These are phyloP conservation scores for Apophysomyces trapeziformis DNA, from an alignment of 371 early-diverging fungal species.

Conservation along the genomic window DNA sequence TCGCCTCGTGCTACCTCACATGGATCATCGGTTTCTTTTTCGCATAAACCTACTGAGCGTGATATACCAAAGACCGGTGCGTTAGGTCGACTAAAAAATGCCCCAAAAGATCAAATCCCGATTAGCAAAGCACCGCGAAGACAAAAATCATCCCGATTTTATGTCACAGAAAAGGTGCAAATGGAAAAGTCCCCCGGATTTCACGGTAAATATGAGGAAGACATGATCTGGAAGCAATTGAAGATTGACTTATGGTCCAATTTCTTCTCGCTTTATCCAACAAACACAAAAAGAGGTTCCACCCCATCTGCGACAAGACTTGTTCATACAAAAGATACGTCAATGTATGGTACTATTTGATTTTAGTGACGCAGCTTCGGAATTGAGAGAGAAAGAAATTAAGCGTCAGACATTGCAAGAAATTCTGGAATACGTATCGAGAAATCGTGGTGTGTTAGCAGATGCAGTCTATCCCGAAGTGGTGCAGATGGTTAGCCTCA, in stretches of 20 bases:
- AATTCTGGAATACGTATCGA: slow-evolving; percentile 88
- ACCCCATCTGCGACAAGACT: slow-evolving; percentile 71
- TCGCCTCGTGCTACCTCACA: slow-evolving; percentile 1
- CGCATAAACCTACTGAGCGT: slow-evolving; percentile 29
- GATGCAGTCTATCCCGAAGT: slow-evolving; percentile 89
- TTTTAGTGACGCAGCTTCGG: slow-evolving; percentile 85
- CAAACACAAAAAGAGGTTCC: slow-evolving; percentile 62
- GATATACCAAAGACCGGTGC: slow-evolving; percentile 73
- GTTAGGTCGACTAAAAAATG: slow-evolving; percentile 73
- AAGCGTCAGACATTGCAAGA: slow-evolving; percentile 89
- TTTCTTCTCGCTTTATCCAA: not conserved
- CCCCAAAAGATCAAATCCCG: slow-evolving; percentile 80
- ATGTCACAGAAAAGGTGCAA: slow-evolving; percentile 79
- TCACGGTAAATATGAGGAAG: slow-evolving; percentile 58
- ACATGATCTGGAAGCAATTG: not conserved
- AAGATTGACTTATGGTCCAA: slow-evolving; percentile 5
- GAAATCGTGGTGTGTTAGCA: slow-evolving; percentile 81
- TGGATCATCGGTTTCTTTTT: slow-evolving; percentile 22
- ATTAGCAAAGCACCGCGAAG: slow-evolving; percentile 82
- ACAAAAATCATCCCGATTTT: slow-evolving; percentile 84
- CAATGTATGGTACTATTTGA: slow-evolving; percentile 93
- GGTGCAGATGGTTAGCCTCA: slow-evolving; percentile 79
- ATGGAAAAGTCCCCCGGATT: slow-evolving; percentile 75
- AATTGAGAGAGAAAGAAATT: slow-evolving; percentile 91
- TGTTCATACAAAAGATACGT: slow-evolving; percentile 84